A percentile compares a stretch with the other conserved stretches of the same genome.
phyloP scores from a whole-genome alignment of 306 rosid species.

The Lathyrus oleraceus region DNA sequence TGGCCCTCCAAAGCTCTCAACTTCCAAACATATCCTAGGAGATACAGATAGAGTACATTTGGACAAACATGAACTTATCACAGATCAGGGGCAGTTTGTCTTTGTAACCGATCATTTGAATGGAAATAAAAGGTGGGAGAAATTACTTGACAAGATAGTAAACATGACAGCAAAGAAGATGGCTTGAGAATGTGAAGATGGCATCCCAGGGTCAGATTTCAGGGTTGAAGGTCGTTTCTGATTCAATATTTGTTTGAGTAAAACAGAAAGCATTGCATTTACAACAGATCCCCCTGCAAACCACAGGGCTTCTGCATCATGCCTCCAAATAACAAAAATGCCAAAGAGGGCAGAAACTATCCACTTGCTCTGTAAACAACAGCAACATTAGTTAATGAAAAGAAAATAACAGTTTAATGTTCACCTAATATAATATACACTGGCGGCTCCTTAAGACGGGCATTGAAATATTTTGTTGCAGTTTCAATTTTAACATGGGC shows the following conservation, averaged over 20 bases:
- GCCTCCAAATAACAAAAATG: conserved; percentile 60
- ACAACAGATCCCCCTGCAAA: conserved; percentile 56
- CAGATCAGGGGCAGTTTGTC: background rate
- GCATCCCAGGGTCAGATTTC: conserved; percentile 85
- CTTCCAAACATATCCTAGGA: too few relatives aligned
- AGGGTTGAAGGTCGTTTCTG: conserved; percentile 67
- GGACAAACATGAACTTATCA: background rate
- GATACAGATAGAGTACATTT: background rate
- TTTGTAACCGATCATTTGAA: background rate
- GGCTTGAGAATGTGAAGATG: conserved; percentile 79
- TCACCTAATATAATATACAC: background rate
- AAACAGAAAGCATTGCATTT: conserved; percentile 48
- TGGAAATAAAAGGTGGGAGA: conserved; percentile 17
- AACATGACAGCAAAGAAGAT: conserved; percentile 52
- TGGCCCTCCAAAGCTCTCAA: too few relatives aligned
- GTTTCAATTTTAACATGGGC: background rate
- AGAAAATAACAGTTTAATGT: background rate
- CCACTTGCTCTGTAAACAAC: conserved; percentile 75
- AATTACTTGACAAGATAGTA: conserved; percentile 57
- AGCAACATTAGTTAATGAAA: conserved; percentile 22
- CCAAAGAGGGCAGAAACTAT: conserved; percentile 46
- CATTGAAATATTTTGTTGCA: background rate
- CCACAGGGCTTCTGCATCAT: conserved; percentile 75
- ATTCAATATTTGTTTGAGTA: conserved; percentile 59
- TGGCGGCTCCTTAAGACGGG: background rate